A percentile compares a stretch with the other conserved stretches of the same genome.
These are phyloP conservation scores for Nemania sp. DNA, from an alignment of 2,329 filamentous ascomycete species.

Conservation along the genomic window DNA sequence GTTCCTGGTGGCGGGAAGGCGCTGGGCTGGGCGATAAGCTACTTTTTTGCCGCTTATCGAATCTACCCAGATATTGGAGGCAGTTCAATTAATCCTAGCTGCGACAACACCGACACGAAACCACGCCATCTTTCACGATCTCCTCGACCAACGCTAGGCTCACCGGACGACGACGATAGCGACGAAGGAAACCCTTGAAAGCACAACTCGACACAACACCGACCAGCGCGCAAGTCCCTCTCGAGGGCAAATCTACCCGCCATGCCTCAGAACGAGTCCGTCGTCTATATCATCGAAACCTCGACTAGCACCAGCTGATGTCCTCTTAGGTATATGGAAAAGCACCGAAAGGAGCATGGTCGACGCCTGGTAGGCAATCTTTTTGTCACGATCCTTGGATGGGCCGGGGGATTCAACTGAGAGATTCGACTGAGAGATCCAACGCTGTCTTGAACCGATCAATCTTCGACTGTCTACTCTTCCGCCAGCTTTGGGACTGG, in stretches of 20 bases:
- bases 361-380: conserved; percentile 34
- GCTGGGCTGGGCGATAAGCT: conserved; percentile 17
- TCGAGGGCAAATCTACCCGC: conserved; percentile 34
- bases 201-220: neutral
- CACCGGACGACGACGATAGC: neutral
- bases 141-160: neutral
- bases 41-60: conserved; percentile 19
- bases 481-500: too few species aligned
- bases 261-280: conserved; percentile 75
- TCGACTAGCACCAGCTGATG: neutral
- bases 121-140: neutral
- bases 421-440: too few species aligned
- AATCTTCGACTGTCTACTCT: neutral
- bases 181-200: neutral
- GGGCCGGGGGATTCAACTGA: neutral
- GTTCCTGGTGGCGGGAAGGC: conserved; percentile 12
- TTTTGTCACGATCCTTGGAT: neutral
- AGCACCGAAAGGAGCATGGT: conserved; percentile 31
- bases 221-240: conserved; percentile 30
- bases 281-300: neutral
- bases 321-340: conserved; percentile 30
- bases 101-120: neutral
- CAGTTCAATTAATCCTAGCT: conserved; percentile 1
- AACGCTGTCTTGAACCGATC: too few species aligned
- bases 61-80: too few species aligned